Conservation (phyloP, 768 basidiomycete genomes). For the Podaxis carcinomalis region DNA sequence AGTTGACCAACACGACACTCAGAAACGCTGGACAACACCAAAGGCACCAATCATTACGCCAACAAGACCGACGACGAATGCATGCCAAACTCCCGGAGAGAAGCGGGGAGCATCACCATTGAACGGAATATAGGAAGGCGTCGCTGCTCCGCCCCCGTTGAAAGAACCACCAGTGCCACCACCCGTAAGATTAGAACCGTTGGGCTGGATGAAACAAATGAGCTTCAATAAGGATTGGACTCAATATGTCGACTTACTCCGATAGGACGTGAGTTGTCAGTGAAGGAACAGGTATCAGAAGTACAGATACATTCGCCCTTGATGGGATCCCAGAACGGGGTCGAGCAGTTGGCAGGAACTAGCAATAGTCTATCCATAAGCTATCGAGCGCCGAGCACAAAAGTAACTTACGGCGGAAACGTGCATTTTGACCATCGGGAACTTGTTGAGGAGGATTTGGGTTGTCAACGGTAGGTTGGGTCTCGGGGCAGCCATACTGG, state of each 20-base stretch:
- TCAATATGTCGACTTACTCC: constrained; percentile 10
- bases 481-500: constrained; percentile 71
- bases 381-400: not conserved
- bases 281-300: constrained; percentile 52
- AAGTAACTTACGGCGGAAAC: constrained; percentile 48
- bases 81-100: constrained; percentile 28
- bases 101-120: constrained; percentile 31
- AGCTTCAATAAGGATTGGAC: not conserved
- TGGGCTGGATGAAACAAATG: constrained; percentile 6
- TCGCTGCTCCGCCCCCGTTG: not conserved
- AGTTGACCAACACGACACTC: not conserved
- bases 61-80: constrained; percentile 30
- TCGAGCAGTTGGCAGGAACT: constrained; percentile 73
- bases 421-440: constrained; percentile 37
- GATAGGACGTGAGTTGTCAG: constrained; percentile 46
- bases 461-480: constrained; percentile 47
- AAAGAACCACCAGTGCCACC: constrained; percentile 14
- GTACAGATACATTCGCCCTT: constrained; percentile 60
- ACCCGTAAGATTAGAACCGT: constrained; percentile 14
- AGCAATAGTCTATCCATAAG: not conserved
- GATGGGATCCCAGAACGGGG: constrained; percentile 80
- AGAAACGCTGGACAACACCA: constrained; percentile 20
- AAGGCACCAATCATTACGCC: constrained; percentile 33
- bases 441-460: constrained; percentile 64
- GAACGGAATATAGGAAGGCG: constrained; percentile 44